Evolutionary conservation across 306 rosid species (phyloP), one percentile per base, ranked within the genome.

Genomic region (Begonia loranthoides): DNA sequence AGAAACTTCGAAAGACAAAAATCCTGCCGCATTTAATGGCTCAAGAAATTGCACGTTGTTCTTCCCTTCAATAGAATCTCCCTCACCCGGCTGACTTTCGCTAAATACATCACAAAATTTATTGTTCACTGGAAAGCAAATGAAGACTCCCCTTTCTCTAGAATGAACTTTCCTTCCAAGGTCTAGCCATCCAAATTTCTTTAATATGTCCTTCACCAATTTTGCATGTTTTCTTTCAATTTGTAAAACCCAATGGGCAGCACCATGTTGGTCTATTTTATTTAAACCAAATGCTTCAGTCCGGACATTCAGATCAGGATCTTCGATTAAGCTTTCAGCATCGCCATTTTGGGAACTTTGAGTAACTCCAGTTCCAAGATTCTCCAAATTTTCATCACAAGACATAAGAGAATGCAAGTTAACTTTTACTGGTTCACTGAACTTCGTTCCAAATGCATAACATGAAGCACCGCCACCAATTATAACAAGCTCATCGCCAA

Each of bases 391-490:
- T 41, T 65, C 82, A 62, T 56, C 69, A 56, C 66, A 56, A 39
- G 51, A 60, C 51, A 13, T 55, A 56, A 78, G 51, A 38, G 74
- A 68, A 60, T 62, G 70, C 77, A 90, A 48, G 55, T 73, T 70
- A 62, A 90, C 66, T 70, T 74, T 90, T 60, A 78, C 63, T 40
- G 94, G 95, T 79, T 73, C 87, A 49, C 95, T 90, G 71, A 90
- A 90, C 72, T 75, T 90, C 50, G 97, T 80, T 68, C 94, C 95
- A 78, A 90, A 90, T 49, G 97, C 97, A 72, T 82, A 90, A 73
- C 95, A 85, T 49, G 97, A 36, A 50, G 94, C 94, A 15, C 97
- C 97, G 19, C 97, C 97, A 49, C 95, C 97, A 59, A 86, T 60
- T 64, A 86, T 49, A 28, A 86, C 67, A 62, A 90, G 92, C 61